Base-by-base conservation (phyloP, 768 basidiomycete genomes). In the Lactarius hengduanensis region DNA sequence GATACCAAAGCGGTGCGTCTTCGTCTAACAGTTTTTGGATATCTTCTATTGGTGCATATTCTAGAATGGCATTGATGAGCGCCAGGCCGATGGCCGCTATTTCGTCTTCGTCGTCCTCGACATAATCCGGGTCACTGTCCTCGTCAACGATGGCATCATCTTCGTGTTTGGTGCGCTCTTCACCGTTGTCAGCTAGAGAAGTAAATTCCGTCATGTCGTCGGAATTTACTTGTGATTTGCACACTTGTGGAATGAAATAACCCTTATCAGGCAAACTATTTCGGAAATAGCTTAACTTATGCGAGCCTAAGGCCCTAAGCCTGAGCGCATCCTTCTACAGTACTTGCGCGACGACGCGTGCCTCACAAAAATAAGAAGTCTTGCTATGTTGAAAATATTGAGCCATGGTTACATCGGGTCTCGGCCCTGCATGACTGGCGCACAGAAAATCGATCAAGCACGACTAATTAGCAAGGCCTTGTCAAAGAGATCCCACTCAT, bases 1-100 rank as follows among this genome's bases (percentile, higher is more conserved):
- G 94, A 73, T 89, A 94, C 96, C 96, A 98, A 58, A 92, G 76
- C 1, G 92, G 92, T 8, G 93, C 90, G 20, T 88, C 92, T 6
- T 80, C 80, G 11, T 85, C 81, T 68, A 92, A 80, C 40, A 87
- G 74, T 16, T 73, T 74, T 68, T 80, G 79, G 61, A 91, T 78
- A 18, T 74, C 76, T 20, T 80, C 78, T 56, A 75, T 55, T 11
- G 84, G 77, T 30, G 83, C 74, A 61, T 78, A 73, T 54, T 80
- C 79, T 16, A 92, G 77, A 66, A 92, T 86, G 26, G 82, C 79
- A 41, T 80, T 67, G 67, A 91, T 84, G 66, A 92, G 80, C 1
- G 78, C 78, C 60, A 84, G 82, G 15, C 90, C 91, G 1, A 87
- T 80, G n/a, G 28, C 54, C 11, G 69, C 61, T 26, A 76, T 62